Percentiles rank a stretch among this genome's conserved stretches.
Evolutionary conservation across 2,329 filamentous ascomycete species (phyloP).

Genomic region (Chalaropsis thielavioides): DNA sequence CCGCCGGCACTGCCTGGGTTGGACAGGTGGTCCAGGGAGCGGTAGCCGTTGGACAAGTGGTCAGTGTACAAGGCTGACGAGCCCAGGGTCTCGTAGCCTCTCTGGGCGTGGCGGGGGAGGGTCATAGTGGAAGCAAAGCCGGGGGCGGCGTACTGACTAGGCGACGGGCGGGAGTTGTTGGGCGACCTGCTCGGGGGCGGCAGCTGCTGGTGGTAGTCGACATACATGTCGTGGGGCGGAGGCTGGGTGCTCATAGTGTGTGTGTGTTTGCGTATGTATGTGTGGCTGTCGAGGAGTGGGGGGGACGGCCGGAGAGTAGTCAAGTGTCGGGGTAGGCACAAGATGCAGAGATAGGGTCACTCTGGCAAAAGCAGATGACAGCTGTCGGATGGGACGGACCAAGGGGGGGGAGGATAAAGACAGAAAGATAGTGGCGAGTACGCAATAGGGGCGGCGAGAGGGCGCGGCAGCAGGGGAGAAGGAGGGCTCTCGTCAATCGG

Average conservation of each 20-base stretch:
- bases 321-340: neutral
- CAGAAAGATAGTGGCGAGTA: neutral
- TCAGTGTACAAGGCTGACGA: conserved; percentile 52
- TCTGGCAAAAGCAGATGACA: conserved; percentile 16
- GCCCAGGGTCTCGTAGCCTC: conserved; percentile 59
- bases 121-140: conserved; percentile 26
- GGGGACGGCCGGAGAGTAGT: neutral
- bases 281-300: neutral
- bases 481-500: neutral
- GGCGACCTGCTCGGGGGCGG: conserved; percentile 46
- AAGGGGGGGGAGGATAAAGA: neutral
- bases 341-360: conserved; percentile 12
- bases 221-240: conserved; percentile 52
- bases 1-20: neutral
- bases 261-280: neutral
- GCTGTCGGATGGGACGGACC: neutral
- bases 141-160: conserved; percentile 39
- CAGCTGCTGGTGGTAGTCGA: conserved; percentile 43
- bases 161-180: conserved; percentile 49
- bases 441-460: neutral
- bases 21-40: conserved; percentile 39
- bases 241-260: conserved; percentile 34
- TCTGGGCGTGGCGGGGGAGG: conserved; percentile 42
- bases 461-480: neutral
- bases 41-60: conserved; percentile 48